These are phyloP conservation scores for Nitzschia sp. DNA, from an alignment of 108 stramenopile genomes.

Conservation along the genomic window DNA sequence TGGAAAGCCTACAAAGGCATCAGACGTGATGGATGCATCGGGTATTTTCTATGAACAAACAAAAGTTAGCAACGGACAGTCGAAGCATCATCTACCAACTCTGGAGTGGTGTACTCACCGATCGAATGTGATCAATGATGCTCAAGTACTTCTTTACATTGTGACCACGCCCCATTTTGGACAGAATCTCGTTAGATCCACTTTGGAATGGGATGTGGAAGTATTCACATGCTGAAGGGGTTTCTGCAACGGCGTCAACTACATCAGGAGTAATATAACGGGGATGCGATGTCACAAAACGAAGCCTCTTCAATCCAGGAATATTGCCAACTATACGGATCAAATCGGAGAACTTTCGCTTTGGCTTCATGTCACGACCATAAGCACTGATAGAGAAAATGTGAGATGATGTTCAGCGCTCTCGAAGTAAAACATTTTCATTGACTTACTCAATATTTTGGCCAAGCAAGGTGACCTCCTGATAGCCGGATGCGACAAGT, in stretches of 20 bases:
- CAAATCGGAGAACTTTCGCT: slow-evolving; percentile 91
- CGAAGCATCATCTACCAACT: not conserved
- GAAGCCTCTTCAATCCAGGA: slow-evolving; percentile 80
- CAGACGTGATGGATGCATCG: slow-evolving; percentile 93
- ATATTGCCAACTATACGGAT: slow-evolving; percentile 74
- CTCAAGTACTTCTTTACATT: slow-evolving; percentile 87
- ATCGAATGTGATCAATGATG: slow-evolving; percentile 88
- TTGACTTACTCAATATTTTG: slow-evolving; percentile 90
- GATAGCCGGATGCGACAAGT: slow-evolving; percentile 83
- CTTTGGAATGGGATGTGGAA: slow-evolving; percentile 95
- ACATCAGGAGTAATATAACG: slow-evolving; percentile 94
- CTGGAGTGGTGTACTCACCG: slow-evolving; percentile 31
- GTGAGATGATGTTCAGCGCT: not conserved
- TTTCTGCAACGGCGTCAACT: slow-evolving; percentile 91
- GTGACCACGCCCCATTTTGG: slow-evolving; percentile 94
- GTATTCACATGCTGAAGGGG: slow-evolving; percentile 77
- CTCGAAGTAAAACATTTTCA: not conserved
- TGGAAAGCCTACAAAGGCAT: slow-evolving; percentile 94
- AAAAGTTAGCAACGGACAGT: not conserved
- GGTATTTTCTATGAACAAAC: slow-evolving; percentile 49
- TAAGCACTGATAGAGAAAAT: slow-evolving; percentile 20
- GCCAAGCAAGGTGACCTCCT: slow-evolving; percentile 94
- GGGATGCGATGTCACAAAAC: slow-evolving; percentile 97
- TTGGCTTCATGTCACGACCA: slow-evolving; percentile 87
- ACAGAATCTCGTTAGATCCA: slow-evolving; percentile 84